These are phyloP conservation scores for Saturnispora bothae DNA, from an alignment of 805 yeast species.

Conservation along the genomic window DNA sequence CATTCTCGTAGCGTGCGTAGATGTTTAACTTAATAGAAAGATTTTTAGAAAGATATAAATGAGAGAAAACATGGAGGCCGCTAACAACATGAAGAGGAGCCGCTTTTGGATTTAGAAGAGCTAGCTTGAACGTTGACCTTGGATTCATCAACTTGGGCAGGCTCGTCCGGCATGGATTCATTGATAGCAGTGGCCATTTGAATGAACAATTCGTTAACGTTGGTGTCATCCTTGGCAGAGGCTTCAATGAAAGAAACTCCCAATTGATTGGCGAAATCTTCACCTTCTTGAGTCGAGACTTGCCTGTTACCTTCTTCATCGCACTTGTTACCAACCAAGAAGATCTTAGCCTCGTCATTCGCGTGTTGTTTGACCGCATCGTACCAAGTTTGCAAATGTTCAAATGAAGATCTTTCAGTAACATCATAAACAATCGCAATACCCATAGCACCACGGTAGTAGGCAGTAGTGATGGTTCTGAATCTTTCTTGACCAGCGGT, in stretches of 20 bases:
- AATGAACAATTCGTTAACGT: constrained; percentile 86
- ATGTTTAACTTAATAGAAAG: too few species aligned
- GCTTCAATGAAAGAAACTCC: constrained; percentile 92
- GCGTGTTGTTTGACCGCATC: constrained; percentile 95
- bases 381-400: constrained; percentile 89
- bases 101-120: constrained; percentile 7
- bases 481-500: constrained; percentile 97
- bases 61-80: neutral
- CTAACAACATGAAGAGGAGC: constrained; percentile 21
- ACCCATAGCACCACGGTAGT: constrained; percentile 85
- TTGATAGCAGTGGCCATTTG: constrained; percentile 79
- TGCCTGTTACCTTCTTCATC: constrained; percentile 85
- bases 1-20: too few species aligned
- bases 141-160: constrained; percentile 16
- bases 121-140: constrained; percentile 22
- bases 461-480: constrained; percentile 89
- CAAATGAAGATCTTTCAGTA: constrained; percentile 83
- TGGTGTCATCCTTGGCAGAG: constrained; percentile 85
- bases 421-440: constrained; percentile 77
- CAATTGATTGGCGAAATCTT: constrained; percentile 73
- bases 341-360: constrained; percentile 87
- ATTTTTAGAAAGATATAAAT: neutral
- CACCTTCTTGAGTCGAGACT: constrained; percentile 85
- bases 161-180: constrained; percentile 48
- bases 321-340: constrained; percentile 91